These are phyloP conservation scores for Teunomyces funiuensis DNA, from an alignment of 805 yeast species.

Conservation along the genomic window DNA sequence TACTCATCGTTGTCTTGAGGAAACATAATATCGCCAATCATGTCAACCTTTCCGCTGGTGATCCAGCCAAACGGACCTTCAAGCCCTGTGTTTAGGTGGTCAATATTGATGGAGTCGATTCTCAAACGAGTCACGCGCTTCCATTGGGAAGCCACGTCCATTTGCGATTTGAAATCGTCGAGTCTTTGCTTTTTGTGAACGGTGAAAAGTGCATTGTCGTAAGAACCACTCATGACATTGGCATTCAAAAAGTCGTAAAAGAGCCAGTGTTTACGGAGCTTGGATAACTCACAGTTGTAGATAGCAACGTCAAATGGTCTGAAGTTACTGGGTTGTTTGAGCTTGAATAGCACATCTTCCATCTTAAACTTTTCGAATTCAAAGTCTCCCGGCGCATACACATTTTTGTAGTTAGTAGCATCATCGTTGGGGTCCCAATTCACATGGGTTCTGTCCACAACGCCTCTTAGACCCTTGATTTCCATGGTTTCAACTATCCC, in stretches of 20 bases:
- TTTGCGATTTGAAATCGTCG: constrained; percentile 40
- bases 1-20: constrained; percentile 62
- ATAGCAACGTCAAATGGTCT: constrained; percentile 84
- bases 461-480: constrained; percentile 84
- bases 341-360: constrained; percentile 81
- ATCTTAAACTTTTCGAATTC: constrained; percentile 80
- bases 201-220: constrained; percentile 90
- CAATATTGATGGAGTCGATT: constrained; percentile 81
- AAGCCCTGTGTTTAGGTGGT: constrained; percentile 86
- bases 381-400: constrained; percentile 84
- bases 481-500: constrained; percentile 81
- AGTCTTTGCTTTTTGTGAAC: constrained; percentile 74
- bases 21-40: constrained; percentile 86
- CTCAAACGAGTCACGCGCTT: constrained; percentile 72
- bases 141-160: constrained; percentile 35
- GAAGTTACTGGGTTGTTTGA: constrained; percentile 78
- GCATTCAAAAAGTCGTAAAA: constrained; percentile 86
- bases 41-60: constrained; percentile 84
- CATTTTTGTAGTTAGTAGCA: constrained; percentile 75
- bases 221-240: constrained; percentile 81
- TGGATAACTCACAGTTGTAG: constrained; percentile 80
- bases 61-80: constrained; percentile 99
- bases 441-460: constrained; percentile 87
- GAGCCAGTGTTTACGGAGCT: constrained; percentile 88
- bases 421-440: constrained; percentile 79